Evolutionary conservation across 352 stramenopile genomes (phyloP).

Genomic region (Pythium inflatum): DNA sequence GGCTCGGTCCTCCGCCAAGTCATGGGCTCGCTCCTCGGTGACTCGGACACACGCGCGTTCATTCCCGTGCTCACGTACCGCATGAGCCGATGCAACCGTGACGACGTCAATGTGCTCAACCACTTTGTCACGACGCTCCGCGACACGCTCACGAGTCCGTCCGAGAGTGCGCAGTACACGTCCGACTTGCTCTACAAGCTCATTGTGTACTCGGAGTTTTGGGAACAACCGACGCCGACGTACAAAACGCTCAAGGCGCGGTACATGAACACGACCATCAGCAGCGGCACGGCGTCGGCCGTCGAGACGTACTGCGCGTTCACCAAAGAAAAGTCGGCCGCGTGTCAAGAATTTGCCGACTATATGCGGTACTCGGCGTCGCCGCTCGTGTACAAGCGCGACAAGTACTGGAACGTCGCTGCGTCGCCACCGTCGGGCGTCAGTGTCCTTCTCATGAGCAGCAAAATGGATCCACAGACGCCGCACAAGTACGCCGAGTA

Average conservation of each 20-base stretch:
- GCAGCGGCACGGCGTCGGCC: conserved; percentile 26
- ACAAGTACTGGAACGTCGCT: conserved; percentile 43
- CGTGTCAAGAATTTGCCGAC: conserved; percentile 42
- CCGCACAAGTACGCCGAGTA: conserved; percentile 42
- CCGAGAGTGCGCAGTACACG: conserved; percentile 18
- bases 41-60: conserved; percentile 27
- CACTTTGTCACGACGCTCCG: conserved; percentile 28
- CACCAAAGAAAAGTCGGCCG: conserved; percentile 42
- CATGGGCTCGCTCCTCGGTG: conserved; percentile 40
- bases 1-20: conserved; percentile 34
- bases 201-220: conserved; percentile 42
- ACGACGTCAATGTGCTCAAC: conserved; percentile 41
- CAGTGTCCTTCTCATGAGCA: conserved; percentile 44
- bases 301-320: conserved; percentile 56
- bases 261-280: conserved; percentile 35
- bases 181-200: conserved; percentile 40
- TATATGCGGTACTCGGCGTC: conserved; percentile 15
- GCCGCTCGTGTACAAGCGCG: conserved; percentile 32
- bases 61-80: conserved; percentile 40
- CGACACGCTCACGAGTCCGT: conserved; percentile 11
- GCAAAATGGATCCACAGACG: conserved; percentile 44
- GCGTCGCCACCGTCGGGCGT: conserved; percentile 34
- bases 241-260: conserved; percentile 15
- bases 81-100: conserved; percentile 35
- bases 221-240: conserved; percentile 32